A percentile compares a stretch with the other conserved stretches of the same genome.
These are phyloP conservation scores for Chernovozyma sophiae-reginae DNA, from an alignment of 1,139 yeast species.

Conservation along the genomic window DNA sequence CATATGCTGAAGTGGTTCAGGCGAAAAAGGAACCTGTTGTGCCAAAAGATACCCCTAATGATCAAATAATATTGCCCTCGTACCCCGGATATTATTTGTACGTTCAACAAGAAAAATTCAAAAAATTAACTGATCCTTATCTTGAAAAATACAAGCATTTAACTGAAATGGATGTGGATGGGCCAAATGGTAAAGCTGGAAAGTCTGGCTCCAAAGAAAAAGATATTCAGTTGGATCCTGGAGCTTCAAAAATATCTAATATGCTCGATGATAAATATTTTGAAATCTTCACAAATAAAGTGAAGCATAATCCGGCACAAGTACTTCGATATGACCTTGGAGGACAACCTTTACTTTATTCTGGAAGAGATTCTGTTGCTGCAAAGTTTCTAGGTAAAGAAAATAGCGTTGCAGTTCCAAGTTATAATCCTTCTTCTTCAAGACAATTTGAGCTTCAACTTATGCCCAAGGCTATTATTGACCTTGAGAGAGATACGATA, in stretches of 20 bases:
- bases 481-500: constrained; percentile 51
- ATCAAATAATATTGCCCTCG: constrained; percentile 31
- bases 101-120: constrained; percentile 63
- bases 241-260: constrained; percentile 40
- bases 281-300: constrained; percentile 69
- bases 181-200: constrained; percentile 3
- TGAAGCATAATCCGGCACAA: constrained; percentile 80
- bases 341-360: constrained; percentile 71
- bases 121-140: constrained; percentile 34
- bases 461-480: constrained; percentile 90
- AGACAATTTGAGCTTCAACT: constrained; percentile 81
- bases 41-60: constrained; percentile 10
- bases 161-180: constrained; percentile 37
- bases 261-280: constrained; percentile 74
- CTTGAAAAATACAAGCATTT: constrained; percentile 46
- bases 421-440: constrained; percentile 55
- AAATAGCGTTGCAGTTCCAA: constrained; percentile 45
- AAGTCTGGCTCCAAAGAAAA: neutral
- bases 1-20: constrained; percentile 8
- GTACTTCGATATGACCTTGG: constrained; percentile 77
- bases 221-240: constrained; percentile 27
- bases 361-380: constrained; percentile 55
- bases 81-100: constrained; percentile 65
- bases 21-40: constrained; percentile 8
- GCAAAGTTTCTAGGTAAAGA: constrained; percentile 32